Conservation (phyloP, 306 rosid genomes). For the Prunus fruticosa region DNA sequence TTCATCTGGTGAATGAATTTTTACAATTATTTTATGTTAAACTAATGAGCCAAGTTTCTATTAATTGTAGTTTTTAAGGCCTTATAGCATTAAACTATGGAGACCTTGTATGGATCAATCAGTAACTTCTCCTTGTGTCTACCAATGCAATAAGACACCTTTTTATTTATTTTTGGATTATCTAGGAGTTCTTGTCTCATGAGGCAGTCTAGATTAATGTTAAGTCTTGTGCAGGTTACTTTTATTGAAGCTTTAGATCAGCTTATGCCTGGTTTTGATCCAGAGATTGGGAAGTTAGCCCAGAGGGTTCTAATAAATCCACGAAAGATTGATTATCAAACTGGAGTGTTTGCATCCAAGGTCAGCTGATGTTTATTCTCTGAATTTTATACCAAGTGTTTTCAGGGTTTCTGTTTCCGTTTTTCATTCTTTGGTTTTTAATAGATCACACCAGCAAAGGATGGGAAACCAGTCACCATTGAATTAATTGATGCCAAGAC, state of each 20-base stretch:
- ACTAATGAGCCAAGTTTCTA: neutral
- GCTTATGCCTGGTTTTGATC: conserved; percentile 99
- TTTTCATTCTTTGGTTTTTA: conserved; percentile 15
- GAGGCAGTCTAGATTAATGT: conserved; percentile 13
- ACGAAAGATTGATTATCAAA: conserved; percentile 83
- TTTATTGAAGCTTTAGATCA: conserved; percentile 95
- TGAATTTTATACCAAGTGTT: conserved; percentile 12
- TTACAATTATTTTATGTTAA: neutral
- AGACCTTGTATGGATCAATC: conserved; percentile 2
- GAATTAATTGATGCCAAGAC: conserved; percentile 98
- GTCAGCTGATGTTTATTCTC: conserved; percentile 41
- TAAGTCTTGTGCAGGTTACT: conserved; percentile 70
- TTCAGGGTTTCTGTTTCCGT: conserved; percentile 16
- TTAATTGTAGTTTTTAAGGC: neutral
- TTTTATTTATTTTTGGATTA: neutral
- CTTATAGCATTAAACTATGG: neutral
- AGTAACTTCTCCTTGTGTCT: neutral
- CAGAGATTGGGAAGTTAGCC: conserved; percentile 97
- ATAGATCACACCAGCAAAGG: conserved; percentile 97
- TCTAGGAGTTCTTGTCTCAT: conserved; percentile 5
- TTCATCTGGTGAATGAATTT: no score
- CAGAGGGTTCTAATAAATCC: conserved; percentile 94
- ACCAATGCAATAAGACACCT: neutral
- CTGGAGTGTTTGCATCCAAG: conserved; percentile 96
- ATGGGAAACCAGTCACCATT: conserved; percentile 87